These are phyloP conservation scores for Pyropia haitanensis DNA, from an alignment of 23 red algal species.

Conservation along the genomic window DNA sequence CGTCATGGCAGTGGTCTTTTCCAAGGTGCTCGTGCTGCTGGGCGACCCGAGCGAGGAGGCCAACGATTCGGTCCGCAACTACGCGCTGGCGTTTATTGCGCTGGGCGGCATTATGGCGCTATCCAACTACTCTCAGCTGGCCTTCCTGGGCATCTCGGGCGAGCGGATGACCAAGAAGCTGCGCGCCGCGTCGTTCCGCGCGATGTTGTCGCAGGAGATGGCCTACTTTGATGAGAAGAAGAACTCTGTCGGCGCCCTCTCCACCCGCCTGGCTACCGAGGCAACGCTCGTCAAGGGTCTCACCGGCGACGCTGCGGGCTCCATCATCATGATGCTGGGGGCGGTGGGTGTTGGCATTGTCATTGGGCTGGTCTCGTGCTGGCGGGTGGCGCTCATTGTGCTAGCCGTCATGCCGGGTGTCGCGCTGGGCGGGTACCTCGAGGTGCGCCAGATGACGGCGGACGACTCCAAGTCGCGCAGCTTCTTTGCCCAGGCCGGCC, in stretches of 20 bases:
- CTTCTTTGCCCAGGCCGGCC: conserved; percentile 41
- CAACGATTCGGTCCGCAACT: conserved; percentile 12
- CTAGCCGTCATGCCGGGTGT: conserved; percentile 61
- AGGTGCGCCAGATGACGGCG: conserved; percentile 89
- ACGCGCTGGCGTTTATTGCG: conserved; percentile 18
- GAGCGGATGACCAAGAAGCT: conserved; percentile 77
- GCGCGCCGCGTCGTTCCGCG: conserved; percentile 45
- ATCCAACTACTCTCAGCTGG: conserved; percentile 33
- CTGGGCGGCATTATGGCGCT: conserved; percentile 29
- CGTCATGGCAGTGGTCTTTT: conserved; percentile 34
- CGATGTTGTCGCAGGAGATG: conserved; percentile 83
- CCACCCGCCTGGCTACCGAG: conserved; percentile 55
- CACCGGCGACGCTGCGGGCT: conserved; percentile 35
- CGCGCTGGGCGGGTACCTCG: conserved; percentile 44
- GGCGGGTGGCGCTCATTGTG: conserved; percentile 68
- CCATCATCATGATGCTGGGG: conserved; percentile 18
- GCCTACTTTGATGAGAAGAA: conserved; percentile 73
- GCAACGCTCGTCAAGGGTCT: conserved; percentile 43
- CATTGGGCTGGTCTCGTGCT: conserved; percentile 59
- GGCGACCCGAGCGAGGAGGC: background rate
- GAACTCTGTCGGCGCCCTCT: conserved; percentile 44
- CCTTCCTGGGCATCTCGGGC: conserved; percentile 67
- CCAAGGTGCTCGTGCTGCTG: conserved; percentile 30
- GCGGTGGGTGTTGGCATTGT: conserved; percentile 53
- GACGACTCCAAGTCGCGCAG: conserved; percentile 56